phyloP scores from a whole-genome alignment of 495 filamentous ascomycete species.

The Podospora bellae-mahoneyi region DNA sequence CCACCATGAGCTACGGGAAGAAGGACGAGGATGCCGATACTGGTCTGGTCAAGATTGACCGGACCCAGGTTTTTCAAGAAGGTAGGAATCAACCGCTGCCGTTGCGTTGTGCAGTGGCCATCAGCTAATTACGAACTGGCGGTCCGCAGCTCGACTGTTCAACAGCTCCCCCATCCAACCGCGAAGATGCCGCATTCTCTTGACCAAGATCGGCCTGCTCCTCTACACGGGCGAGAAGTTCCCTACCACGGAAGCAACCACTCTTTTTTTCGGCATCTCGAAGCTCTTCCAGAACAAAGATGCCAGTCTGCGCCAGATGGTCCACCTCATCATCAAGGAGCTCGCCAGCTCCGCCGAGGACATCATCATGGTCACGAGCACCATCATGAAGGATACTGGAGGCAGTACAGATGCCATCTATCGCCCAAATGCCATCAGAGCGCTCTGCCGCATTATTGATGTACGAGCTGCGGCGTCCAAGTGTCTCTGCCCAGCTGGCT shows the following conservation, averaged over 20 bases:
- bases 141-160: conserved; percentile 79
- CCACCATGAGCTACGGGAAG: conserved; percentile 90
- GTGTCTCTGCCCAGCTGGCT: conserved; percentile 11
- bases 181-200: conserved; percentile 87
- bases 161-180: conserved; percentile 94
- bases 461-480: conserved; percentile 47
- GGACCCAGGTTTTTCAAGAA: conserved; percentile 98
- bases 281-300: conserved; percentile 99
- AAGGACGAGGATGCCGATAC: conserved; percentile 97
- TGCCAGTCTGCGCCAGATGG: conserved; percentile 97
- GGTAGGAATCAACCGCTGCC: conserved; percentile 54
- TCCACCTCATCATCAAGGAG: conserved; percentile 97
- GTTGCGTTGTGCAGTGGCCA: background rate
- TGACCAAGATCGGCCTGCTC: conserved; percentile 96
- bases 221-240: conserved; percentile 96
- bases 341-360: conserved; percentile 94
- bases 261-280: conserved; percentile 98
- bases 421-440: conserved; percentile 93
- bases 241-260: conserved; percentile 94
- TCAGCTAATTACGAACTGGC: conserved; percentile 23
- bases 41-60: conserved; percentile 91
- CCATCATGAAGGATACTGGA: conserved; percentile 99
- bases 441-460: conserved; percentile 95
- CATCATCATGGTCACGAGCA: conserved; percentile 99
- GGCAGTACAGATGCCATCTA: conserved; percentile 94